A percentile compares a stretch with the other conserved stretches of the same genome.
Conservation (phyloP, 2,329 filamentous ascomycete genomes). For the Aspergillus chevalieri region DNA sequence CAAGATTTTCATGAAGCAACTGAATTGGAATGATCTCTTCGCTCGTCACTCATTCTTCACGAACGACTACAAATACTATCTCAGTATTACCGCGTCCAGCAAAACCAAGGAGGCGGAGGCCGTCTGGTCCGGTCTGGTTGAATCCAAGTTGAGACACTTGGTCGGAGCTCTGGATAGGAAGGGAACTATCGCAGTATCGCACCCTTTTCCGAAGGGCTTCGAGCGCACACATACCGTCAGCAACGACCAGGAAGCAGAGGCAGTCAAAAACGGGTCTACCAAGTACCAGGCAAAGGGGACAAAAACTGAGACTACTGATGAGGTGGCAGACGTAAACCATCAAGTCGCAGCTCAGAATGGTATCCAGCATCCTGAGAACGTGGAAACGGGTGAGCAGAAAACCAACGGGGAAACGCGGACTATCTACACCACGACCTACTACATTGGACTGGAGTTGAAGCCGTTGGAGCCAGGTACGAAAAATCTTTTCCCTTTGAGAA, state of each 20-base stretch:
- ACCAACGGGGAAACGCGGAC: constrained; percentile 41
- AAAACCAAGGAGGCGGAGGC: constrained; percentile 77
- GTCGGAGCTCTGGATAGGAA: constrained; percentile 78
- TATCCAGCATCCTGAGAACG: constrained; percentile 34
- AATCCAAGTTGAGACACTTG: constrained; percentile 84
- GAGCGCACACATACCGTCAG: constrained; percentile 70
- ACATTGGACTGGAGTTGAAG: constrained; percentile 78
- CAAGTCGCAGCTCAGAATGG: constrained; percentile 44
- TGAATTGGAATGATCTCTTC: constrained; percentile 82
- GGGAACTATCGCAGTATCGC: constrained; percentile 71
- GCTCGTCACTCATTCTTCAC: constrained; percentile 91
- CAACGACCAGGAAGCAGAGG: constrained; percentile 55
- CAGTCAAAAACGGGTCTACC: constrained; percentile 57
- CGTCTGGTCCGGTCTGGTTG: constrained; percentile 83
- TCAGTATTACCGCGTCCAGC: constrained; percentile 78
- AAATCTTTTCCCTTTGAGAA: constrained; percentile 11
- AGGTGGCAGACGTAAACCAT: constrained; percentile 46
- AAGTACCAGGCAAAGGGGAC: constrained; percentile 52
- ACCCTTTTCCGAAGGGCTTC: constrained; percentile 89
- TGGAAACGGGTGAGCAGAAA: constrained; percentile 28
- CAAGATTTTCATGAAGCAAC: constrained; percentile 69
- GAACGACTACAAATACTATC: constrained; percentile 87
- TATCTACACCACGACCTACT: constrained; percentile 86
- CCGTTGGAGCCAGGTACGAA: constrained; percentile 65
- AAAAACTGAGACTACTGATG: constrained; percentile 48